Evolutionary conservation across 1,284 basidiomycete species (phyloP).

Genomic region (Pyrrhoderma noxium): DNA sequence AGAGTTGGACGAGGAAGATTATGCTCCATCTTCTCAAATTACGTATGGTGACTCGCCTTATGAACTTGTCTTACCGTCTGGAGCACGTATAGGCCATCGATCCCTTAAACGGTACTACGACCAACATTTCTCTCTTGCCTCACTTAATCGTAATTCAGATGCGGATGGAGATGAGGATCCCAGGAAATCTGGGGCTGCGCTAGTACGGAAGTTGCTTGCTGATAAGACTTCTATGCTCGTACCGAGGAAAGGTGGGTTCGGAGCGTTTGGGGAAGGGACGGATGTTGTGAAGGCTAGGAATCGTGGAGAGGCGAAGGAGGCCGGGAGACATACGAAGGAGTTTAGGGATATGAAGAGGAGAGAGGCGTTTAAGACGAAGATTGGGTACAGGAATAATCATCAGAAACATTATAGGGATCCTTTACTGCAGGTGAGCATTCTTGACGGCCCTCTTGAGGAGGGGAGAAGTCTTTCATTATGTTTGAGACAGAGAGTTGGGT

Average conservation of each 20-base stretch:
- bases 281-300: constrained; percentile 89
- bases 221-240: constrained; percentile 81
- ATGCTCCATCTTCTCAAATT: constrained; percentile 37
- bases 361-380: constrained; percentile 81
- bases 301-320: constrained; percentile 89
- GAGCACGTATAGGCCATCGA: constrained; percentile 87
- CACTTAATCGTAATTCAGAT: constrained; percentile 20
- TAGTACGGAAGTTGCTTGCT: constrained; percentile 66
- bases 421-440: constrained; percentile 18
- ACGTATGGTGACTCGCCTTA: constrained; percentile 71
- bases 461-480: no score
- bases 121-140: constrained; percentile 59
- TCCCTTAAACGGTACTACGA: constrained; percentile 83
- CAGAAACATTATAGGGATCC: constrained; percentile 81
- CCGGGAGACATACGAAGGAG: constrained; percentile 80
- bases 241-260: constrained; percentile 79
- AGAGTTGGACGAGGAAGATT: constrained; percentile 29
- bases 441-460: no score
- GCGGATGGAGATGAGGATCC: constrained; percentile 45
- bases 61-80: constrained; percentile 94
- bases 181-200: constrained; percentile 62
- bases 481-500: no score
- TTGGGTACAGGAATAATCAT: constrained; percentile 72
- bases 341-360: constrained; percentile 75
- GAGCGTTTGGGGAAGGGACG: constrained; percentile 74